Base-by-base conservation (phyloP, 192 early-diverging fungal genomes). In the Coemansia sp. region DNA sequence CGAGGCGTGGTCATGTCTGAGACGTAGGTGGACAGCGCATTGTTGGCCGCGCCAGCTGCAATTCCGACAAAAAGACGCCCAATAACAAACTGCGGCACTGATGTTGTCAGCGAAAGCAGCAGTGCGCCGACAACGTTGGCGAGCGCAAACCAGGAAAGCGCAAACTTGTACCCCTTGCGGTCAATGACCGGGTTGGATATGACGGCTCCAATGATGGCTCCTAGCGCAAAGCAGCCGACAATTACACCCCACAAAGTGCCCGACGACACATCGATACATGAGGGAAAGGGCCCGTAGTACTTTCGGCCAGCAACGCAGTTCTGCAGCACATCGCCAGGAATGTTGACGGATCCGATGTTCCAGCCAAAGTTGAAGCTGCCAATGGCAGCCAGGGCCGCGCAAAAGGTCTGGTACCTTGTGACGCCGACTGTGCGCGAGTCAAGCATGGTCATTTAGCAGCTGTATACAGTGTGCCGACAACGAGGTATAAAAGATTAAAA, bases 61-160 rank as follows among this genome's bases (percentile, higher is more conserved):
- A 90, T 64, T 32, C 92, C 92, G 13, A 81, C 78, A 29, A 89
- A 39, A 30, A 90, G 65, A 43, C 92, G 87, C 5, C 89, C 92
- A 53, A 85, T 63, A 58, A 81, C 80, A 47, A 90, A 85, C 67
- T 85, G 83, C 10, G 78, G 60, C 9, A 82, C 59, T 9, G 78
- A 77, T 2, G 79, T 74, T 22, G 86, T 83, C 31, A 85, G 66
- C 13, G 81, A 81, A 15, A 92, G 68, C 3, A 88, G 63, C 22
- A 89, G 41, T 8, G 79, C 79, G 4, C 90, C 87, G 27, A 85
- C 33, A 0, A 90, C 76, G 58, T 83, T 90, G 33, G 77, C 66
- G 34, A 88, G 62, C 46, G 87, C 91, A 67, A 79, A 82, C 70
- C 80, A 81, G 13, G 89, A 68, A 39, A 94, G 70, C 8, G 78